Conservation (phyloP, 257 asterid species). For the Solanum neorickii region DNA sequence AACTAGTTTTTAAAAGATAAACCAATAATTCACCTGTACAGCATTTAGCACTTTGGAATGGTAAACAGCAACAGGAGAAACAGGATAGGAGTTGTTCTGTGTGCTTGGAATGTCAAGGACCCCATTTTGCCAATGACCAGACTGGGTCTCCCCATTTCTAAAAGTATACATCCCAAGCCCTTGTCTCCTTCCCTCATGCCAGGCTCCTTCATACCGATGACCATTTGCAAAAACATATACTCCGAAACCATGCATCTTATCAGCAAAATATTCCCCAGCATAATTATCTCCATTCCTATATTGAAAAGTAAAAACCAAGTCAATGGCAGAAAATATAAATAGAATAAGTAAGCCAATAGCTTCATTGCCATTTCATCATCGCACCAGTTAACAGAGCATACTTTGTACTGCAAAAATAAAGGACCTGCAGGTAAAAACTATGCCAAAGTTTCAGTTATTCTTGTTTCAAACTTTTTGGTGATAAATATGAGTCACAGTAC, state of each 20-base stretch:
- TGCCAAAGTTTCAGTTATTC: background rate
- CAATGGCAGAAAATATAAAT: background rate
- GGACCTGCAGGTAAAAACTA: background rate
- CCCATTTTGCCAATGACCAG: constrained; percentile 80
- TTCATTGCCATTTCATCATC: background rate
- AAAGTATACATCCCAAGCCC: constrained; percentile 69
- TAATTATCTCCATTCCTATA: constrained; percentile 67
- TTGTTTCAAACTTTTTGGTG: background rate
- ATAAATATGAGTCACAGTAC: background rate
- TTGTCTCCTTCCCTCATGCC: constrained; percentile 85
- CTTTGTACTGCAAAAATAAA: background rate
- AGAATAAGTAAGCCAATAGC: background rate
- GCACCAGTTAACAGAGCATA: background rate
- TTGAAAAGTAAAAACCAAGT: background rate
- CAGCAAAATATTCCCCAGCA: constrained; percentile 73
- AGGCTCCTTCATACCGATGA: constrained; percentile 72
- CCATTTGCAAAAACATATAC: constrained; percentile 60
- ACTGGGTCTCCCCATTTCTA: constrained; percentile 46
- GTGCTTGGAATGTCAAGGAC: constrained; percentile 25
- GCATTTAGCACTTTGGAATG: constrained; percentile 36
- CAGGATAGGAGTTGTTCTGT: constrained; percentile 10
- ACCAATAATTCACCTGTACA: constrained; percentile 24
- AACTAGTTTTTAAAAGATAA: background rate
- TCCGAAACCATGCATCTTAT: constrained; percentile 73
- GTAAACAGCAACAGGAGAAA: constrained; percentile 21